Conservation (phyloP, 2,329 filamentous ascomycete genomes). For the Diaporthe sp. region DNA sequence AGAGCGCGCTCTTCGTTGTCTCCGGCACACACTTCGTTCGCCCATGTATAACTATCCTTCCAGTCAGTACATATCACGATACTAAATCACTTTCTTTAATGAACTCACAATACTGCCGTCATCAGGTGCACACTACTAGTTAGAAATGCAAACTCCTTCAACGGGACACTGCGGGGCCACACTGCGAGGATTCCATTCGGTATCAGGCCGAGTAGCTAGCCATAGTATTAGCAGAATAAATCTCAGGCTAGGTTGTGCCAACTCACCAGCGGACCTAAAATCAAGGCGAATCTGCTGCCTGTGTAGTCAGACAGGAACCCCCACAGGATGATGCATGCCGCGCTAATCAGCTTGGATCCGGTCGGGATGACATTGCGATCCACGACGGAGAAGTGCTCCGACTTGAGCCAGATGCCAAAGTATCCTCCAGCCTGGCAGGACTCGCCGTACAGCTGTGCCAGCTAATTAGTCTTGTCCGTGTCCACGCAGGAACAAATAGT, state of each 20-base stretch:
- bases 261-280: conserved; percentile 44
- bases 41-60: conserved; percentile 48
- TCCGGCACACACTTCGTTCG: conserved; percentile 50
- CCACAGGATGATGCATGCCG: conserved; percentile 41
- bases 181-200: conserved; percentile 51
- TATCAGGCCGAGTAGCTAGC: conserved; percentile 47
- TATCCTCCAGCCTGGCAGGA: conserved; percentile 47
- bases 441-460: conserved; percentile 45
- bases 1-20: conserved; percentile 51
- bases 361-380: conserved; percentile 46
- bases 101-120: conserved; percentile 52
- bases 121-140: conserved; percentile 49
- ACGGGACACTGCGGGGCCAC: conserved; percentile 44
- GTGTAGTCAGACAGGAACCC: conserved; percentile 46
- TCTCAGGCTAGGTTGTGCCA: neutral
- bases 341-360: conserved; percentile 44
- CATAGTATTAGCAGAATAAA: neutral
- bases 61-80: neutral
- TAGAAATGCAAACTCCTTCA: conserved; percentile 50
- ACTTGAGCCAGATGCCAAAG: conserved; percentile 47
- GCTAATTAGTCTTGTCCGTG: neutral
- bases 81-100: neutral
- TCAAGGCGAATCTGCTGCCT: conserved; percentile 43
- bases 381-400: conserved; percentile 45
- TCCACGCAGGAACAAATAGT: too few species aligned